A percentile compares a stretch with the other conserved stretches of the same genome.
phyloP scores from a whole-genome alignment of 2,329 filamentous ascomycete species.

The Nemania serpens region DNA sequence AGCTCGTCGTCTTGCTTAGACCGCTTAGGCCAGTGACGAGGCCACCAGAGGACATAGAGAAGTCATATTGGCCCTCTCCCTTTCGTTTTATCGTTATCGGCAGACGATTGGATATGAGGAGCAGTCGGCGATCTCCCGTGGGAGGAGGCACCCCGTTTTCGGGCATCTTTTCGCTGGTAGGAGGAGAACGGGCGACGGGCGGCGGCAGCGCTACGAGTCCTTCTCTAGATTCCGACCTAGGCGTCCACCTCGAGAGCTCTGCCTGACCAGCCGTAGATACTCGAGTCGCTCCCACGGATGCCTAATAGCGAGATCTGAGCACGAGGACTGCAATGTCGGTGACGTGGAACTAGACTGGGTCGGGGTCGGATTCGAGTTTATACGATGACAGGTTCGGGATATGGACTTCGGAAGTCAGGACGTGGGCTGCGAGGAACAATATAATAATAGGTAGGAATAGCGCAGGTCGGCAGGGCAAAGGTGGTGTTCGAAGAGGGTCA shows the following conservation, averaged over 20 bases:
- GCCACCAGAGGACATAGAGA: conserved; percentile 95
- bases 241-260: neutral
- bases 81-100: conserved; percentile 96
- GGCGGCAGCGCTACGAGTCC: neutral
- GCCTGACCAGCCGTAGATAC: no score
- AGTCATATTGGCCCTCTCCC: conserved; percentile 88
- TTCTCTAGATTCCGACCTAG: neutral
- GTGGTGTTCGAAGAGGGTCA: neutral
- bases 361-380: no score
- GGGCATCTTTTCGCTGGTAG: conserved; percentile 28
- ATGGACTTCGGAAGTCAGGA: no score
- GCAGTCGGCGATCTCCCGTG: conserved; percentile 54
- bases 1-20: conserved; percentile 87
- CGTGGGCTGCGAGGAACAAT: no score
- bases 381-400: no score
- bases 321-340: no score
- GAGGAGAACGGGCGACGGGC: neutral
- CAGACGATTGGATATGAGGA: conserved; percentile 91
- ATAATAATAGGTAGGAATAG: neutral
- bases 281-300: no score
- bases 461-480: neutral
- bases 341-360: no score
- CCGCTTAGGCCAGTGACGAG: conserved; percentile 93
- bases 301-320: no score
- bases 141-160: conserved; percentile 30